Percentiles rank a stretch among this genome's conserved stretches.
Evolutionary conservation across 441 rosid species (phyloP).

Genomic region (Pelargonium citronellum): DNA sequence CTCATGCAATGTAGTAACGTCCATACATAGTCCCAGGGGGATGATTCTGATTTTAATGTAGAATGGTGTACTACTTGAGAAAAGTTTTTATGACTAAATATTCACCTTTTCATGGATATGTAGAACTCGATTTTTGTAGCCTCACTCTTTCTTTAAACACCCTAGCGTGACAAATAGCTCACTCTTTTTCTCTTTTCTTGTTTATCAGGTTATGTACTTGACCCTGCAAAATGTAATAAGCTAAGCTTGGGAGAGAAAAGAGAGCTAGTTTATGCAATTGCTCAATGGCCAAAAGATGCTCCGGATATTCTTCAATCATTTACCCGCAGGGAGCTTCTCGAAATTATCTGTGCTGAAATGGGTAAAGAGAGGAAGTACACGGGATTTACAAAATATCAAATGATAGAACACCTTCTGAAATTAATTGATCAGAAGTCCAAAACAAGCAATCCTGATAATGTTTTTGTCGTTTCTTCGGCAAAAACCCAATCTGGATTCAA

Average conservation of each 20-base stretch:
- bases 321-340: constrained; percentile 94
- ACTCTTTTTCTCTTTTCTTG: constrained; percentile 7
- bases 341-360: constrained; percentile 85
- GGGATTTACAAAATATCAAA: constrained; percentile 86
- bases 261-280: constrained; percentile 66
- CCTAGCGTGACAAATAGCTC: neutral
- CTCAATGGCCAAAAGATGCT: constrained; percentile 55
- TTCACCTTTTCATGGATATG: neutral
- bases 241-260: constrained; percentile 79
- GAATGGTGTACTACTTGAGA: neutral
- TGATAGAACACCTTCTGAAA: constrained; percentile 80
- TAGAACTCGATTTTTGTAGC: neutral
- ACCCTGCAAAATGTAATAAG: constrained; percentile 61
- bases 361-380: constrained; percentile 98
- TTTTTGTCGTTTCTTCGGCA: constrained; percentile 33
- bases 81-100: neutral
- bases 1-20: neutral
- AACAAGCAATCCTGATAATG: constrained; percentile 31
- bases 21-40: neutral
- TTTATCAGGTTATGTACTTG: constrained; percentile 44
- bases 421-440: constrained; percentile 58
- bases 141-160: neutral
- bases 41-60: neutral
- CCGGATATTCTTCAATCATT: constrained; percentile 71
- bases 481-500: constrained; percentile 40